These are phyloP conservation scores for Akanthomyces dipterigenus DNA, from an alignment of 2,329 filamentous ascomycete genomes.

Conservation along the genomic window DNA sequence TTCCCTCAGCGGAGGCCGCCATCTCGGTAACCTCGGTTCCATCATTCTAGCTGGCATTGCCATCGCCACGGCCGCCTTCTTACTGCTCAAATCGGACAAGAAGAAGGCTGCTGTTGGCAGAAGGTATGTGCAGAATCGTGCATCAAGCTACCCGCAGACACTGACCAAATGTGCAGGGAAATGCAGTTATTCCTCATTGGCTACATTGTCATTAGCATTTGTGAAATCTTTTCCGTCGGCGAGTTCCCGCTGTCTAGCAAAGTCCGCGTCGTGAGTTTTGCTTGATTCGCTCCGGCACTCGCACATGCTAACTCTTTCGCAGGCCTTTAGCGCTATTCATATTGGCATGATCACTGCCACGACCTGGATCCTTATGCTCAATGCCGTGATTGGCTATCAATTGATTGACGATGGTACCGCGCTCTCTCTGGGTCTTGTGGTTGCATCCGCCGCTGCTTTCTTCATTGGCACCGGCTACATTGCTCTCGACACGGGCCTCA, in stretches of 20 bases:
- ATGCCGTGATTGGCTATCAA: slow-evolving; percentile 88
- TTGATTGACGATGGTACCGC: slow-evolving; percentile 88
- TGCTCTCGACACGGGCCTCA: slow-evolving; percentile 83
- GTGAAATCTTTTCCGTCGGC: slow-evolving; percentile 94
- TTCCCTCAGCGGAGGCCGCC: slow-evolving; percentile 52
- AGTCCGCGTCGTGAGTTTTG: slow-evolving; percentile 62
- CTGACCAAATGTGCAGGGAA: slow-evolving; percentile 52
- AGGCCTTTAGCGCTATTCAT: slow-evolving; percentile 87
- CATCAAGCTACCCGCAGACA: background rate
- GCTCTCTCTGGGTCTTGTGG: slow-evolving; percentile 69
- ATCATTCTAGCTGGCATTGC: slow-evolving; percentile 77
- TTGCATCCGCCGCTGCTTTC: slow-evolving; percentile 61
- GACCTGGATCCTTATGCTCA: slow-evolving; percentile 85
- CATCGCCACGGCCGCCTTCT: slow-evolving; percentile 57
- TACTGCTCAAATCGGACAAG: slow-evolving; percentile 74
- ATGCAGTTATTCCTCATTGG: slow-evolving; percentile 90
- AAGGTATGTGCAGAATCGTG: slow-evolving; percentile 50
- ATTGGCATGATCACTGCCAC: slow-evolving; percentile 84
- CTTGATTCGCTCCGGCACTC: background rate
- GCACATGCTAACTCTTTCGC: slow-evolving; percentile 16
- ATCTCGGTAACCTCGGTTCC: slow-evolving; percentile 85
- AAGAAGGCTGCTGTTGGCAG: slow-evolving; percentile 92
- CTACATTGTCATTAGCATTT: slow-evolving; percentile 83
- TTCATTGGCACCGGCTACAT: slow-evolving; percentile 94
- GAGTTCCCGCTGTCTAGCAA: slow-evolving; percentile 68